Evolutionary conservation across 768 basidiomycete genomes (phyloP).

Genomic region (Rhodosporidiobolus odoratus): DNA sequence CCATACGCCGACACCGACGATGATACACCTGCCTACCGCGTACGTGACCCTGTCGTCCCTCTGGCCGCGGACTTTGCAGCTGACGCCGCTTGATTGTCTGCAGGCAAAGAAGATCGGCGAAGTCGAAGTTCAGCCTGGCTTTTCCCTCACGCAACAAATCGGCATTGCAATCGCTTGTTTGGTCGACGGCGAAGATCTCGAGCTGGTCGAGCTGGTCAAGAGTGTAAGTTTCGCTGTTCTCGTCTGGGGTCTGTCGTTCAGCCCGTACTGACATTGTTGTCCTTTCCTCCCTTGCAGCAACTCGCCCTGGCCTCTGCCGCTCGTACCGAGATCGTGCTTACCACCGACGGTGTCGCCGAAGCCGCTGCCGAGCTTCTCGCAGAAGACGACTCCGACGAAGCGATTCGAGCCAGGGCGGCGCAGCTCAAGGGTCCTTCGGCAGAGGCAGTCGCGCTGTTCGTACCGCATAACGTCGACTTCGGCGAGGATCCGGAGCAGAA

Average conservation of each 20-base stretch:
- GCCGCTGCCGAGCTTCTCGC: background rate
- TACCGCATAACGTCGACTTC: conserved; percentile 29
- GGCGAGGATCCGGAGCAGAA: conserved; percentile 63
- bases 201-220: conserved; percentile 71
- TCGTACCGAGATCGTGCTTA: conserved; percentile 47
- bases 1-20: conserved; percentile 40
- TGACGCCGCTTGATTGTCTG: background rate
- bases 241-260: background rate
- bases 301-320: conserved; percentile 45
- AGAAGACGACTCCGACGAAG: conserved; percentile 42
- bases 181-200: conserved; percentile 59
- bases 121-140: conserved; percentile 76
- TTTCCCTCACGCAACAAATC: conserved; percentile 81
- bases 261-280: background rate
- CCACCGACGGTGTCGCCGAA: conserved; percentile 43
- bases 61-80: conserved; percentile 54
- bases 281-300: conserved; percentile 22
- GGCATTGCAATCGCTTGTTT: conserved; percentile 76
- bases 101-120: conserved; percentile 51
- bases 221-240: conserved; percentile 55
- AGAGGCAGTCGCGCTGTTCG: conserved; percentile 53
- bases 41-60: conserved; percentile 44
- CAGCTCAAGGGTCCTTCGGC: conserved; percentile 55
- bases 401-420: conserved; percentile 37
- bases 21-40: conserved; percentile 25